Base-by-base conservation (phyloP, 352 stramenopile species). In the Phytophthora podocarpi region DNA sequence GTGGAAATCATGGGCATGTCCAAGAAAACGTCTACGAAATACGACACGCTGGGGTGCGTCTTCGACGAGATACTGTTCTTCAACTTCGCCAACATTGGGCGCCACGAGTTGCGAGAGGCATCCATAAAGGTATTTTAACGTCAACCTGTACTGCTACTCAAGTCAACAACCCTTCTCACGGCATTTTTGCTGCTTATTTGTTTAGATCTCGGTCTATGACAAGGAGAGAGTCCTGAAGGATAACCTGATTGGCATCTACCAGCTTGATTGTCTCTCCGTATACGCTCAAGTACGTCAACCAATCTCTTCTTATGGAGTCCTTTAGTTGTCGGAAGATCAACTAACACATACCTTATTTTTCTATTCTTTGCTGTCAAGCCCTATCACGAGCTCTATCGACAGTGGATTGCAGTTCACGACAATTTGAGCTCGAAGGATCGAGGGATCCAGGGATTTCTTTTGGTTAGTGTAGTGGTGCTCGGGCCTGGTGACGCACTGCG, bases 31-130 rank as follows among this genome's bases (percentile, higher is more conserved):
- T 87, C 88, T 7, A 93, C 78, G 10, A 93, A 91, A 43, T 85
- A 82, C 43, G 72, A 89, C 21, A 93, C 87, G 8, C 74, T 96
- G 20, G 85, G 77, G 1, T 94, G 82, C 26, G 90, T 97, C 1
- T 98, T 97, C 58, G 93, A 98, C 42, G 90, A 98, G 57, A 80
- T 90, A 6, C 61, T 97, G 16, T 97, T 97, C 41, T 96, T 97
- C 48, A 82, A 96, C 41, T 91, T 97, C 34, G 61, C 78, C 5
- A 89, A 97, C 60, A 91, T 95, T 48, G 82, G 80, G 2, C 76
- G 77, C 1, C 78, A 89, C 7, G 84, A 91, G 24, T 67, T 93
- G 8, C 76, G 73, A 43, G 66, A 88, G 15, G 82, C 82, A 4
- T 82, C 79, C 5, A 89, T 91, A 42, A 91, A 89, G 66, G 81